These are phyloP conservation scores for Corylus heterophylla DNA, from an alignment of 306 rosid genomes.

Conservation along the genomic window DNA sequence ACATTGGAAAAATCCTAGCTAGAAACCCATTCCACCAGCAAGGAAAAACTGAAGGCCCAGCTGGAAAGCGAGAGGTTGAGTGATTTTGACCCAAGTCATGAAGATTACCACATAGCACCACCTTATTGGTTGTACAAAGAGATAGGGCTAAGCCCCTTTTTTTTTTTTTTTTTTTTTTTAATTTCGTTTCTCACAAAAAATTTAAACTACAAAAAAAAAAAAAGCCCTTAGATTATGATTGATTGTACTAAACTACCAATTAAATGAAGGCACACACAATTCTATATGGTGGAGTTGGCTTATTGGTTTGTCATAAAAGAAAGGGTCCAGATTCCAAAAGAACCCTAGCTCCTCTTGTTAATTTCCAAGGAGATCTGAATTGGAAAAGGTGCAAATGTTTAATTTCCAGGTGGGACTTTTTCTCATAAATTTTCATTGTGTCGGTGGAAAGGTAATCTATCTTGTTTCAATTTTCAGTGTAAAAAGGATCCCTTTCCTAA, in stretches of 20 bases:
- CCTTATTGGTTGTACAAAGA: not conserved
- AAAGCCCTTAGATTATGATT: not conserved
- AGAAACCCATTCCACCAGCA: not conserved
- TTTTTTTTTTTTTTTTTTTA: not conserved
- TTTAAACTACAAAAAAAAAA: too few relatives aligned
- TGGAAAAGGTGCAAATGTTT: not conserved
- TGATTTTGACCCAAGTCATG: conserved; percentile 1
- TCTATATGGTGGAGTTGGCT: too few relatives aligned
- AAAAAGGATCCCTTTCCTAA: too few relatives aligned
- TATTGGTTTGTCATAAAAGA: too few relatives aligned
- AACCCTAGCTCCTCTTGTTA: not conserved
- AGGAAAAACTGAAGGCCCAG: not conserved
- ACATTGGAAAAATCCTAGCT: not conserved
- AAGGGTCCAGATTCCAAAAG: not conserved
- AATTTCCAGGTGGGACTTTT: not conserved
- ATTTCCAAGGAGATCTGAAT: not conserved
- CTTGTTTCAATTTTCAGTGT: not conserved
- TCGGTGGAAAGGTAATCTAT: conserved; percentile 19
- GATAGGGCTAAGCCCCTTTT: not conserved
- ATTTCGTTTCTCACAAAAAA: too few relatives aligned
- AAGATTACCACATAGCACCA: not conserved
- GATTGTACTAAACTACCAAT: not conserved
- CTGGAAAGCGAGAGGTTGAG: conserved; percentile 13
- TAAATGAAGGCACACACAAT: not conserved
- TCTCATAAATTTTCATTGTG: conserved; percentile 3